Base-by-base conservation (phyloP, 345 rosid species). In the Lepidium africanum region DNA sequence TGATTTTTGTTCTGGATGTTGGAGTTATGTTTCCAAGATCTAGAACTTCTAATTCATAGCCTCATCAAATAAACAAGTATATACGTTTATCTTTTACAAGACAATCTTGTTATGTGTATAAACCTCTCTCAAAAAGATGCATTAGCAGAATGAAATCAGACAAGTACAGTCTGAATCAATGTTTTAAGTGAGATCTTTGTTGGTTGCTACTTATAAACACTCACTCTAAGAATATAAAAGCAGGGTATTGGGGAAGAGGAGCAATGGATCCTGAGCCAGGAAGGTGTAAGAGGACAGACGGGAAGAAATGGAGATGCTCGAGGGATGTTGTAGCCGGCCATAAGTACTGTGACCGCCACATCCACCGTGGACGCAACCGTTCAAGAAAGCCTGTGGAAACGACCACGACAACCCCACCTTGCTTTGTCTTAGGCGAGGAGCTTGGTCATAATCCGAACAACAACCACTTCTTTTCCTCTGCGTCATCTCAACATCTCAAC, bases 361-460 rank as follows among this genome's bases (percentile, higher is more conserved):
- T 92, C 78, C 96, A 92, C 82, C 97, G 97, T 46, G 98, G 98
- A 76, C 86, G 97, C 65, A 90, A 90, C 89, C 98, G 98, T 90
- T 90, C 96, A 90, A 92, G 96, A 92, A 92, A 92, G 97, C 98
- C 88, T 85, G 96, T 90, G 96, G 98, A 92, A 92, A 73, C 72
- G 41, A 6, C 71, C 42, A 39, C 64, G 25, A 60, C 32, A 2
- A 21, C 68, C 10, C 13, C 76, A 47, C 40, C 76, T 48, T 64
- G 65, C 2, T 72, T 57, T 49, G 66, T 65, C 61, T 49, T 73
- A 49, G 60, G 60, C 1, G 60, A 73, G 52, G 76, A 73, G 60
- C 65, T 65, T 66, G 42, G 56, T 36, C 68, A 25, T 59, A 35
- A 56, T 59, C 67, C 16, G 16, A 73, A 58, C 66, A 73, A 40